Base-by-base conservation (phyloP, 1,284 basidiomycete genomes). In the Irpex rosettiformis region DNA sequence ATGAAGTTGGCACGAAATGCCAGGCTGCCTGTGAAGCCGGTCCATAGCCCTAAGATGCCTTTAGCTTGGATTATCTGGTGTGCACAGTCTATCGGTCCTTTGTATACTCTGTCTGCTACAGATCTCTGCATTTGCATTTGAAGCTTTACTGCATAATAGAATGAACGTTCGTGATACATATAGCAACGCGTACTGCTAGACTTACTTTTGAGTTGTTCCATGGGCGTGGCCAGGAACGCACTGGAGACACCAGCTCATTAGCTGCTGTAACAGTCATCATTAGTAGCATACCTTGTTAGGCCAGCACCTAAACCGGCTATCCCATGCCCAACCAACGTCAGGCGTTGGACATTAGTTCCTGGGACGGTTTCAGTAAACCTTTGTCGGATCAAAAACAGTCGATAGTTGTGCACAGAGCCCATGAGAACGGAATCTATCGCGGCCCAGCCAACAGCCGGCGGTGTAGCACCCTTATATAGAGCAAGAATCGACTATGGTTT, bases 401-500 rank as follows among this genome's bases (percentile, higher is more conserved):
- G 82, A 67, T 89, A 91, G 67, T 88, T 88, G 70, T 88, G 86
- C 51, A 93, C 72, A 3, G 86, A 89, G 3, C 91, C 90, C 54
- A 93, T 75, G 5, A 93, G 77, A 7, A 92, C 74, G 13, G 88
- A 86, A 67, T 93, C 91, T 47, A 89, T 87, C 42, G 85, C 78
- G 6, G 86, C 84, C 90, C 89, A 92, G 2, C 88, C 89, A 3
- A 92, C 75, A 18, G 88, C 87, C 1, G 89, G 90, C 4, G 89
- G 87, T 0, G 85, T 84, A 7, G 85, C 86, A 13, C 88, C 88
- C 73, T 88, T 88, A 75, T 88, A 88, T 22, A 88, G 73, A 4
- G 84, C 86, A 37, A 72, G 64, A 1, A 69, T 52, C 16, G 66
- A 70, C 68, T 71, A 43, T 3, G 6, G 10, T 13, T 47, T 8